phyloP scores from a whole-genome alignment of 768 basidiomycete genomes.

The Rubroboletus satanas region DNA sequence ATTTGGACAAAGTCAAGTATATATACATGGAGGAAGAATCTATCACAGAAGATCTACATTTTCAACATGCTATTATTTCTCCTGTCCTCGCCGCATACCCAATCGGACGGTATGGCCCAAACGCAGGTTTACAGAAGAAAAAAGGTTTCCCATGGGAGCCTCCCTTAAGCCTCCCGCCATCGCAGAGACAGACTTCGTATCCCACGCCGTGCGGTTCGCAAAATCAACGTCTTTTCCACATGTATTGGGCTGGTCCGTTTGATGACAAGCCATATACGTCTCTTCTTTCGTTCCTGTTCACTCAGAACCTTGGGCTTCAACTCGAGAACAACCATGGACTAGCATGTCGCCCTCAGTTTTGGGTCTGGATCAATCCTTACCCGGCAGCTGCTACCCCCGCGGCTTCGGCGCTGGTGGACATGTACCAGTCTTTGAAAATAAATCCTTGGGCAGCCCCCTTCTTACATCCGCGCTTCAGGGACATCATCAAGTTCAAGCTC shows the following conservation, averaged over 20 bases:
- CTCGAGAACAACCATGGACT: conserved; percentile 36
- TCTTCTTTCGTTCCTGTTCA: conserved; percentile 86
- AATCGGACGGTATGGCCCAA: conserved; percentile 40
- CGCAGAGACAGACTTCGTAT: conserved; percentile 42
- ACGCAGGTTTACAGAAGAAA: conserved; percentile 56
- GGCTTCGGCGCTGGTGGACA: conserved; percentile 70
- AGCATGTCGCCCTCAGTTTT: conserved; percentile 82
- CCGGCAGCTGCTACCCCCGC: conserved; percentile 84
- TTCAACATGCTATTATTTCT: conserved; percentile 12
- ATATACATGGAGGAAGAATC: conserved; percentile 59
- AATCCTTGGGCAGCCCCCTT: conserved; percentile 94
- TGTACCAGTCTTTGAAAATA: conserved; percentile 71
- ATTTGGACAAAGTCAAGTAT: conserved; percentile 74
- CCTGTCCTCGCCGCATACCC: conserved; percentile 22
- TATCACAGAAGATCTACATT: conserved; percentile 12
- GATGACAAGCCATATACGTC: conserved; percentile 97
- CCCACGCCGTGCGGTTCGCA: conserved; percentile 62
- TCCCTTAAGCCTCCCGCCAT: conserved; percentile 44
- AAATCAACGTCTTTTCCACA: conserved; percentile 83
- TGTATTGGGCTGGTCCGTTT: conserved; percentile 97
- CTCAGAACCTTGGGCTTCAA: conserved; percentile 85
- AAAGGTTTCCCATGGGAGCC: conserved; percentile 57
- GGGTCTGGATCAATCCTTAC: conserved; percentile 96
- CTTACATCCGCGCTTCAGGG: conserved; percentile 82
- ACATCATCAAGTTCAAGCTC: conserved; percentile 85